Conservation (phyloP, 2,329 filamentous ascomycete species). For the Diaporthe sp. region DNA sequence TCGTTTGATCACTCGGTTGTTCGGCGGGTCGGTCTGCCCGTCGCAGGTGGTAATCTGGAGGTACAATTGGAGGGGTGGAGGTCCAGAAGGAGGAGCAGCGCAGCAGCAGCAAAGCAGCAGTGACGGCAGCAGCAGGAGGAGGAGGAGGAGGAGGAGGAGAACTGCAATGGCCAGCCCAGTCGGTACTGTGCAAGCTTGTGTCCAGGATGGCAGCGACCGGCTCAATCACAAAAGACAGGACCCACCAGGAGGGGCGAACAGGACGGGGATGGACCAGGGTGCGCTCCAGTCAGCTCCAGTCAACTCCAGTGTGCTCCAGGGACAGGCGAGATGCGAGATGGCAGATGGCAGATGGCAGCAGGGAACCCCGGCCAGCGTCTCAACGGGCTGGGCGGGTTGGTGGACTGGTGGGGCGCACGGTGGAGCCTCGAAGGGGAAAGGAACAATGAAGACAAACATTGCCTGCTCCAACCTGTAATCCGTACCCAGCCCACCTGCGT, state of each 20-base stretch:
- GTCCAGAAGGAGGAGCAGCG: not conserved
- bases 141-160: not conserved
- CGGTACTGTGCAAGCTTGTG: conserved; percentile 11
- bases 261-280: conserved; percentile 26
- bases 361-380: conserved; percentile 4
- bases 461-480: not conserved
- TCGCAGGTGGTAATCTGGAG: not conserved
- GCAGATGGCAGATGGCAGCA: conserved; percentile 25
- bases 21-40: not conserved
- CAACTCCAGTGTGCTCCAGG: not conserved
- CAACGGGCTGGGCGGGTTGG: not conserved
- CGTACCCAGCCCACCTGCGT: not conserved
- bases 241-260: conserved; percentile 31
- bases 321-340: conserved; percentile 21
- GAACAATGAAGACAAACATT: conserved; percentile 17
- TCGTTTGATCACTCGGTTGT: not conserved
- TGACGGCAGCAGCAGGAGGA: not conserved
- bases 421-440: not conserved
- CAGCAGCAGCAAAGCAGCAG: not conserved
- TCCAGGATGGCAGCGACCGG: not conserved
- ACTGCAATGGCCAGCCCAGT: not conserved
- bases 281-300: not conserved
- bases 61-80: not conserved
- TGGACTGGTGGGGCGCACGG: not conserved
- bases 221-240: conserved; percentile 9